Percentiles rank a stretch among this genome's conserved stretches.
These are phyloP conservation scores for Eremomyces bilateralis DNA, from an alignment of 495 filamentous ascomycete genomes.

Conservation along the genomic window DNA sequence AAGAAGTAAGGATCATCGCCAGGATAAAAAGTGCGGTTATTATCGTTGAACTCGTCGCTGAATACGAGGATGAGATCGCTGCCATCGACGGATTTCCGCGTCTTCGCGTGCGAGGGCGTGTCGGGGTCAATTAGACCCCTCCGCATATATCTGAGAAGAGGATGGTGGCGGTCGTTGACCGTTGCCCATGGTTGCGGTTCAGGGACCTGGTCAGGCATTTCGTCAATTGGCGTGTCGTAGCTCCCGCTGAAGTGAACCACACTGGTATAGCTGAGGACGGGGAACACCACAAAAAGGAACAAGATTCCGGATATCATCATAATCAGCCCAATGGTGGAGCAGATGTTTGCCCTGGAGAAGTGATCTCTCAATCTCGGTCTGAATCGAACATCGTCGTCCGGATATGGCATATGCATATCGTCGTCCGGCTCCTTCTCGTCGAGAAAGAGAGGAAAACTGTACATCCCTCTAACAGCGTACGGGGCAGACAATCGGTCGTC, in stretches of 20 bases:
- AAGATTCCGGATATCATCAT: conserved; percentile 23
- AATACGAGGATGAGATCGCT: conserved; percentile 15
- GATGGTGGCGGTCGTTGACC: conserved; percentile 1
- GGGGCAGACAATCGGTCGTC: conserved; percentile 23
- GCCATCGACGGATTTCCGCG: conserved; percentile 8
- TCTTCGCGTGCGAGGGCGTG: conserved; percentile 12
- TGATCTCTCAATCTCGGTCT: conserved; percentile 22
- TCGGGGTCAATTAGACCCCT: conserved; percentile 14
- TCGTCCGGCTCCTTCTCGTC: conserved; percentile 28
- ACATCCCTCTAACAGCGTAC: conserved; percentile 12
- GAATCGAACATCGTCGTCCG: conserved; percentile 23
- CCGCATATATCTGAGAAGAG: conserved; percentile 13
- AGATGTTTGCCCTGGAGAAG: conserved; percentile 18
- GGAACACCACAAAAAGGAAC: conserved; percentile 24
- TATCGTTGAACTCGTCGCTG: conserved; percentile 17
- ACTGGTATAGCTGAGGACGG: conserved; percentile 21
- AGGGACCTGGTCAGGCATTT: conserved; percentile 9
- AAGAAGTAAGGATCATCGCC: conserved; percentile 16
- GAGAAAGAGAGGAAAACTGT: conserved; percentile 20
- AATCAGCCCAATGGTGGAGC: conserved; percentile 22
- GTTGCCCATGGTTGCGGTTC: conserved; percentile 16
- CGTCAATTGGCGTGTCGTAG: conserved; percentile 13
- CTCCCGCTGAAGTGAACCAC: conserved; percentile 10
- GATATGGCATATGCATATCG: conserved; percentile 25
- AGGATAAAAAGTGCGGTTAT: conserved; percentile 14